phyloP scores from a whole-genome alignment of 1,139 yeast genomes.

The Nakaseomyces uthaithaninus region DNA sequence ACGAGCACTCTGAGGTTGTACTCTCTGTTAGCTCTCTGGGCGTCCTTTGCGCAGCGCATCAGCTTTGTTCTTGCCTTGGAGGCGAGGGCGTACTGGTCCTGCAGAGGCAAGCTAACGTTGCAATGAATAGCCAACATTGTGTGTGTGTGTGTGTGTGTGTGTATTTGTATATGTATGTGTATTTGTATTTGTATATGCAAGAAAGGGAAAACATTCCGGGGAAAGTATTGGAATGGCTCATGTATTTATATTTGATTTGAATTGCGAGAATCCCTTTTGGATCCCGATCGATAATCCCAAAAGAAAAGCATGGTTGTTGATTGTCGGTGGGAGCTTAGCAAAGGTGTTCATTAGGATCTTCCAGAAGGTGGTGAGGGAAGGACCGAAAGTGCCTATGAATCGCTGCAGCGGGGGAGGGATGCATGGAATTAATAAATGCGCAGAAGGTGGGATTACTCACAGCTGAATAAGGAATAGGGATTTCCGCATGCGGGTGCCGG shows the following conservation, averaged over 20 bases:
- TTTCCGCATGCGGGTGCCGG: no score
- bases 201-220: not conserved
- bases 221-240: not conserved
- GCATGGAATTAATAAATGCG: no score
- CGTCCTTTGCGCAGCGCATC: slow-evolving; percentile 15
- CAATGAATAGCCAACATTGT: slow-evolving; percentile 11
- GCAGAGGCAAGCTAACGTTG: slow-evolving; percentile 8
- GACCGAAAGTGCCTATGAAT: no score
- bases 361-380: no score
- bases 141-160: not conserved
- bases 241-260: not conserved
- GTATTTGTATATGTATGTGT: not conserved
- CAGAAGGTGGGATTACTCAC: no score
- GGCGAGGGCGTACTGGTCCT: slow-evolving; percentile 21
- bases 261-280: no score
- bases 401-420: no score
- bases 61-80: slow-evolving; percentile 20
- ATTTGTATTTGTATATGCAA: not conserved
- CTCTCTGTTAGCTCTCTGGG: slow-evolving; percentile 17
- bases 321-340: no score
- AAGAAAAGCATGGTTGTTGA: no score
- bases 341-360: no score
- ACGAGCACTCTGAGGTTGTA: slow-evolving; percentile 24
- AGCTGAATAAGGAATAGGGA: no score
- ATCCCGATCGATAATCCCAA: no score